A percentile compares a stretch with the other conserved stretches of the same genome.
Evolutionary conservation across 2,329 filamentous ascomycete genomes (phyloP).

Genomic region (Pseudocercospora pini-densiflorae): DNA sequence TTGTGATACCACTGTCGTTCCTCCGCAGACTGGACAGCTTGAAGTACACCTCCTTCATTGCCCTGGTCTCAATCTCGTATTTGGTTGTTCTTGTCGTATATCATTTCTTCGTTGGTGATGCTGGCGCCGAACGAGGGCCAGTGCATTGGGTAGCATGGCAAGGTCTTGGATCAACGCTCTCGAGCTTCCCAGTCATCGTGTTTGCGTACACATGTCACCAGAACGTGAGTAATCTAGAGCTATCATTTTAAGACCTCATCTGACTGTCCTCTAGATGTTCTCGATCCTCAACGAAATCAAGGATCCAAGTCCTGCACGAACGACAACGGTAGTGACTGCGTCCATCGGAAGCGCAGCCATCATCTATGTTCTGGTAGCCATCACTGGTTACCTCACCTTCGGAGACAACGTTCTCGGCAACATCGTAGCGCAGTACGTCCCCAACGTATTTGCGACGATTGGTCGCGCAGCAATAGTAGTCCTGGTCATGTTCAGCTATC

Average conservation of each 20-base stretch:
- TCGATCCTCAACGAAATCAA: constrained; percentile 95
- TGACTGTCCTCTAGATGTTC: constrained; percentile 74
- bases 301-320: constrained; percentile 78
- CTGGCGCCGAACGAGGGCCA: constrained; percentile 71
- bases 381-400: constrained; percentile 95
- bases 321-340: constrained; percentile 76
- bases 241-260: background rate
- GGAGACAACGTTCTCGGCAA: constrained; percentile 89
- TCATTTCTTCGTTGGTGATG: constrained; percentile 81
- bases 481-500: constrained; percentile 94
- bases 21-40: constrained; percentile 88
- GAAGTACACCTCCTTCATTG: constrained; percentile 94
- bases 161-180: constrained; percentile 76
- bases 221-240: constrained; percentile 65
- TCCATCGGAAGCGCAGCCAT: constrained; percentile 88
- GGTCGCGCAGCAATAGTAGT: constrained; percentile 94
- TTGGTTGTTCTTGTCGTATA: constrained; percentile 91
- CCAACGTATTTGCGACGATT: constrained; percentile 83
- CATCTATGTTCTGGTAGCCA: constrained; percentile 88
- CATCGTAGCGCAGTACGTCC: constrained; percentile 87
- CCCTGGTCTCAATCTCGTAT: constrained; percentile 91
- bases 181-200: constrained; percentile 90
- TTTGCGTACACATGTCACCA: constrained; percentile 99
- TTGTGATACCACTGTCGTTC: constrained; percentile 94
- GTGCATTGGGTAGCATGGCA: constrained; percentile 80